These are phyloP conservation scores for Bipolaris oryzae DNA, from an alignment of 2,329 filamentous ascomycete species.

Conservation along the genomic window DNA sequence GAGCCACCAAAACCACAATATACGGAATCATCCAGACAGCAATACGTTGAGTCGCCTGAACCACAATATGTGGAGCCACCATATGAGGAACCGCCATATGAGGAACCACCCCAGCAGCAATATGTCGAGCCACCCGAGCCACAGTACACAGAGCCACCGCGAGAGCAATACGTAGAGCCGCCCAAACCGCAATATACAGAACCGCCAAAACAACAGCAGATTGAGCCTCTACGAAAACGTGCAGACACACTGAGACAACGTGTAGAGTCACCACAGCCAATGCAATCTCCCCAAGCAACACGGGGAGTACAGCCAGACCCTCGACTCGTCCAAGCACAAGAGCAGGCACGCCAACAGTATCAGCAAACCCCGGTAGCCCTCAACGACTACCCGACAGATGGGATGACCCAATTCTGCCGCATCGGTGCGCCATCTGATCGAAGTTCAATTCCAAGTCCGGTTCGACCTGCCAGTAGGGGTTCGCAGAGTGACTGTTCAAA, in stretches of 20 bases:
- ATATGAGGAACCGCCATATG: neutral
- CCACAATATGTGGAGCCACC: neutral
- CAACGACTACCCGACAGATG: slow-evolving; percentile 91
- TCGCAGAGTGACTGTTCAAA: slow-evolving; percentile 91
- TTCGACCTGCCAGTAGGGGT: slow-evolving; percentile 81
- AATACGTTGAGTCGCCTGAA: neutral
- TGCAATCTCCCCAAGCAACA: slow-evolving; percentile 15
- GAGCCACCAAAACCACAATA: neutral
- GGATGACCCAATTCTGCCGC: slow-evolving; percentile 96
- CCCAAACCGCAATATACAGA: neutral
- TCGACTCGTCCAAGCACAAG: slow-evolving; percentile 44
- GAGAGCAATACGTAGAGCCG: neutral
- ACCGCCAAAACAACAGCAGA: slow-evolving; percentile 8
- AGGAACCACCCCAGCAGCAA: neutral
- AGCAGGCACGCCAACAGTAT: slow-evolving; percentile 47
- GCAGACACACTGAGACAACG: slow-evolving; percentile 13
- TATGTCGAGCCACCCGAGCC: neutral
- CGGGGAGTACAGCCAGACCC: slow-evolving; percentile 43
- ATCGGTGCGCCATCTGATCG: slow-evolving; percentile 73
- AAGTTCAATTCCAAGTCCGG: slow-evolving; percentile 70
- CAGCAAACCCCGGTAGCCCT: slow-evolving; percentile 73
- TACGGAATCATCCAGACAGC: neutral
- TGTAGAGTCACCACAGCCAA: slow-evolving; percentile 10
- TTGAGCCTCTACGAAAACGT: slow-evolving; percentile 7
- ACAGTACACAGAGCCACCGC: neutral